Conservation (phyloP, 352 stramenopile genomes). For the Globisporangium recalcitrans region DNA sequence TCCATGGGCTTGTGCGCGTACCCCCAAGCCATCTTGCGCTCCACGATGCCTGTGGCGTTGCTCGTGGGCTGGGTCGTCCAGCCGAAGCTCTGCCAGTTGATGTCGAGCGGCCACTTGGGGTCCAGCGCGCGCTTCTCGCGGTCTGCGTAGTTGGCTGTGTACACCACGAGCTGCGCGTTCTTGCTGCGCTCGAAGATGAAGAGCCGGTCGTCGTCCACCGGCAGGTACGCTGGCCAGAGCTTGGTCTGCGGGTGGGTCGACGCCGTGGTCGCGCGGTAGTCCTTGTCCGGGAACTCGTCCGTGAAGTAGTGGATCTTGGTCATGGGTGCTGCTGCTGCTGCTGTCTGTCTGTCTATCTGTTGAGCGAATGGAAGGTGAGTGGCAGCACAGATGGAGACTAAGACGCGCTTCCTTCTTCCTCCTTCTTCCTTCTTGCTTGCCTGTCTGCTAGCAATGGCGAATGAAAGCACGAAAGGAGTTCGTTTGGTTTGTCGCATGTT, state of each 20-base stretch:
- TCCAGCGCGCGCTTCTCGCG: constrained; percentile 41
- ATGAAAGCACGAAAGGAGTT: too few relatives aligned
- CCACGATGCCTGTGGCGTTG: constrained; percentile 60
- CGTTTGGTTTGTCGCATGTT: neutral
- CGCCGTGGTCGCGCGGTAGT: constrained; percentile 58
- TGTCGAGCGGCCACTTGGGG: constrained; percentile 63
- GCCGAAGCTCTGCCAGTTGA: constrained; percentile 81
- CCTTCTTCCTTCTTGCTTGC: neutral
- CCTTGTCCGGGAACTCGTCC: constrained; percentile 60
- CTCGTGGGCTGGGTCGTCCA: constrained; percentile 63
- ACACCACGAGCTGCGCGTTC: constrained; percentile 78
- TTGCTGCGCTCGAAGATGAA: constrained; percentile 78
- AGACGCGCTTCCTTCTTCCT: neutral
- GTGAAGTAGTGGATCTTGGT: constrained; percentile 51
- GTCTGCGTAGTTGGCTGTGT: constrained; percentile 62
- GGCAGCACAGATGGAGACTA: neutral
- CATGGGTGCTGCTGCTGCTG: constrained; percentile 1
- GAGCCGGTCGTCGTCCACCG: constrained; percentile 50
- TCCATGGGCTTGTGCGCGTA: constrained; percentile 48
- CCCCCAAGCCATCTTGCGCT: constrained; percentile 64
- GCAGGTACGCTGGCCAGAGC: constrained; percentile 65
- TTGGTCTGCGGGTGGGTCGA: constrained; percentile 55
- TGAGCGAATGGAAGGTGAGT: neutral
- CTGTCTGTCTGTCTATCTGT: neutral
- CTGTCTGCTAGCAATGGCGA: neutral